These are phyloP conservation scores for Volvariella volvacea DNA, from an alignment of 1,284 basidiomycete genomes.

Conservation along the genomic window DNA sequence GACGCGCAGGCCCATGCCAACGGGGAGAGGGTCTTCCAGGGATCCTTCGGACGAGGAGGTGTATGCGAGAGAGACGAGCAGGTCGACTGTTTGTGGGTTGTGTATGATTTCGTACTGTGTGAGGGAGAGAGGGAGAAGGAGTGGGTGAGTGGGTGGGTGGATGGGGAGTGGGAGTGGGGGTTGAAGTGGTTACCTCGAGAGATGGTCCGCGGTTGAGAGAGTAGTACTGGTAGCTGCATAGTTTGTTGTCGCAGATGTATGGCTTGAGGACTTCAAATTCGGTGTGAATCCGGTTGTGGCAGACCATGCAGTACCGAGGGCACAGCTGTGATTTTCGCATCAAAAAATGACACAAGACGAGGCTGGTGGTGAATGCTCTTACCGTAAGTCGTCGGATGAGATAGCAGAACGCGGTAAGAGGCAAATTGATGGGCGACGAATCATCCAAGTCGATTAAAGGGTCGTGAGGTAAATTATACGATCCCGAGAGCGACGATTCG, in stretches of 20 bases:
- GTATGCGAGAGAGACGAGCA: conserved; percentile 56
- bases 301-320: conserved; percentile 55
- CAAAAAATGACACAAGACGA: neutral
- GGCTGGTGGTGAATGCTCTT: conserved; percentile 10
- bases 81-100: conserved; percentile 50
- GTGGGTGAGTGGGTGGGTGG: too few species aligned
- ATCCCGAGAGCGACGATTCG: conserved; percentile 32
- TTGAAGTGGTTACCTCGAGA: conserved; percentile 41
- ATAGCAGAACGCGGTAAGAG: conserved; percentile 52
- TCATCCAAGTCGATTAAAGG: conserved; percentile 30
- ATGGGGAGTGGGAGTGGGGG: too few species aligned
- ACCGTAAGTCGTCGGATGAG: conserved; percentile 54
- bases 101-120: conserved; percentile 54
- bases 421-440: conserved; percentile 39
- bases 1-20: conserved; percentile 52
- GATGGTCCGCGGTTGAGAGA: conserved; percentile 53
- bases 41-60: conserved; percentile 40
- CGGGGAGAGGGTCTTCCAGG: conserved; percentile 49
- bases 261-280: conserved; percentile 57
- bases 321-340: conserved; percentile 39
- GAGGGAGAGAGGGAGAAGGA: conserved; percentile 1
- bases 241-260: conserved; percentile 52
- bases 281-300: conserved; percentile 46
- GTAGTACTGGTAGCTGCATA: conserved; percentile 63
- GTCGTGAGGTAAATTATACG: conserved; percentile 44